Evolutionary conservation across 495 filamentous ascomycete genomes (phyloP), one percentile per base, ranked within the genome.

Genomic region (Lophiostoma macrostomum): DNA sequence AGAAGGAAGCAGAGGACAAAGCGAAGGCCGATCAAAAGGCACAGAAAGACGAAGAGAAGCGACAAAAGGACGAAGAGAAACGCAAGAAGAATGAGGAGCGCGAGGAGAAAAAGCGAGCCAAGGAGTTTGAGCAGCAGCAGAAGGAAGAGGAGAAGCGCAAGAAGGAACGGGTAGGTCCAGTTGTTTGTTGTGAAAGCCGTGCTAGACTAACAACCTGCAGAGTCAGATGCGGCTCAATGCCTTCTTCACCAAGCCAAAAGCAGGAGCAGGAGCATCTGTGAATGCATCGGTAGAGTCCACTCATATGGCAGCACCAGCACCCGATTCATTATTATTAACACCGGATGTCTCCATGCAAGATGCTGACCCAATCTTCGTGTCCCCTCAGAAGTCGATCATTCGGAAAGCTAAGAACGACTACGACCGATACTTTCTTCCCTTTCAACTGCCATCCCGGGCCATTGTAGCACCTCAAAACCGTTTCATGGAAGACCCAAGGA

Each of bases 341-440:
- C 62, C 64, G 19, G 58, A 52, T 22, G 57, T 56, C 14, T 41
- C 53, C 12, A 27, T 58, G n/a, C 42, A 58, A 20, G 53, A 63
- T 58, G 48, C 63, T 42, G 29, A 59, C 52, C 40, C 57, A 13
- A 25, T 13, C 46, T 57, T 44, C 61, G 55, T 49, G 20, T 36
- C 40, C 12, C 64, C 65, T 11, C 56, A 60, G 56, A 60, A 60
- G 38, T 43, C 65, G 1, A 48, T 56, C 35, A 64, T 68, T 38
- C 61, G 72, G 10, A 56, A 66, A 16, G 25, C 34, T 4, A 54
- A 71, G 28, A 78, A 82, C 0, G 78, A 83, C 34, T 97, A 94
- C 60, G 73, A 87, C 13, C 79, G 78, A 56, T 69, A 65, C 25
- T 96, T 96, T 61, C 80, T 86, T 12, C 79, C 86, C 0, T 96